These are phyloP conservation scores for Labyrinthula sp. DNA, from an alignment of 352 stramenopile genomes.

Conservation along the genomic window DNA sequence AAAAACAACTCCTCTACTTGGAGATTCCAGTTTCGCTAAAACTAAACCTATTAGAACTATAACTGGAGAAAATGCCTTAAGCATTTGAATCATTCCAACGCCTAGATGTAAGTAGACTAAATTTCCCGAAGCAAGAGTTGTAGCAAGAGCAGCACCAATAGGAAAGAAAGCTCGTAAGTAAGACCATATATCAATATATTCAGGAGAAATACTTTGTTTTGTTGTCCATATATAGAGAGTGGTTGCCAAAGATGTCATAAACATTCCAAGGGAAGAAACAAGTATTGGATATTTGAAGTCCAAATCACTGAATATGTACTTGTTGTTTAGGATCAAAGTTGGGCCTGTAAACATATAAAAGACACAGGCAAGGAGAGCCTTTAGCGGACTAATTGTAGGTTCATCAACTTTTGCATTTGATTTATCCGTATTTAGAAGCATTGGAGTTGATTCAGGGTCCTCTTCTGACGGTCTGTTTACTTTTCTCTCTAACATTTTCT, in stretches of 20 bases:
- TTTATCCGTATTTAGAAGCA: too few species aligned
- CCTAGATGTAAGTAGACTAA: conserved; percentile 31
- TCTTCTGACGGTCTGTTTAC: too few species aligned
- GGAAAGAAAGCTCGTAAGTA: conserved; percentile 25
- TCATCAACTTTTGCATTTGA: too few species aligned
- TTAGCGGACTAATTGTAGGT: too few species aligned
- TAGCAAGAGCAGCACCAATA: conserved; percentile 20
- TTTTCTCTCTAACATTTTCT: too few species aligned
- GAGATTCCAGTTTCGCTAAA: conserved; percentile 2
- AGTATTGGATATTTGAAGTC: conserved; percentile 21
- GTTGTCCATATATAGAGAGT: not conserved
- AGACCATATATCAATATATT: conserved; percentile 6
- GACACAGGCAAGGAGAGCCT: conserved; percentile 7
- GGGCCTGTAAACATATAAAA: conserved; percentile 22
- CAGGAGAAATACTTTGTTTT: conserved; percentile 1
- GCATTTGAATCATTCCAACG: conserved; percentile 31
- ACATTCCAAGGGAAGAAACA: conserved; percentile 10
- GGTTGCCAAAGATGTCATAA: conserved; percentile 15
- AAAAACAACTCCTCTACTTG: not conserved
- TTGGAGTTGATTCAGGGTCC: too few species aligned
- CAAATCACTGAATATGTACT: conserved; percentile 9
- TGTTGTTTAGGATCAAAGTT: conserved; percentile 22
- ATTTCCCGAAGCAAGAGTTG: conserved; percentile 32
- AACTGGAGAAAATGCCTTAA: conserved; percentile 32
- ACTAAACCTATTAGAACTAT: conserved; percentile 21